phyloP scores from a whole-genome alignment of 306 rosid species.

The Senna tora region DNA sequence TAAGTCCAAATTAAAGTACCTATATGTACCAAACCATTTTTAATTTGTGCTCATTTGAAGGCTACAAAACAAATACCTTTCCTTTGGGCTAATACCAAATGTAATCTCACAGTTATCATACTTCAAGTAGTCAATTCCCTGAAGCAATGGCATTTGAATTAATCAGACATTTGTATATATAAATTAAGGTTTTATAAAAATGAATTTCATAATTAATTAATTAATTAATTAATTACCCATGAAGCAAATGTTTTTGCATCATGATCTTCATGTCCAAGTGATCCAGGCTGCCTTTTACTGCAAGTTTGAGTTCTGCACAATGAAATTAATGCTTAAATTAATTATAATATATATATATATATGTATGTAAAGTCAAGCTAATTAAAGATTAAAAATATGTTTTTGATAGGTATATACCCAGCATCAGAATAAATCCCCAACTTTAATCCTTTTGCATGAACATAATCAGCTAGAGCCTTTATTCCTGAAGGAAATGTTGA shows the following conservation, averaged over 20 bases:
- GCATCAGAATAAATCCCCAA: slow-evolving; percentile 76
- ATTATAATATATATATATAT: not conserved
- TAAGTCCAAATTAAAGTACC: no score
- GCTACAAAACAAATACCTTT: slow-evolving; percentile 40
- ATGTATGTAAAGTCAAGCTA: no score
- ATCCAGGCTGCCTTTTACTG: slow-evolving; percentile 65
- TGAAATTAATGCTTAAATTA: slow-evolving; percentile 7
- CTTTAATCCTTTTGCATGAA: slow-evolving; percentile 65
- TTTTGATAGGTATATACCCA: slow-evolving; percentile 48
- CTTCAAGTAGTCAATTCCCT: slow-evolving; percentile 73
- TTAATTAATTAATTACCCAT: slow-evolving; percentile 60
- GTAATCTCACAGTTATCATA: slow-evolving; percentile 64
- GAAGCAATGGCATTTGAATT: not conserved
- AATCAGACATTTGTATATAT: not conserved
- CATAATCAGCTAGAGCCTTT: slow-evolving; percentile 65
- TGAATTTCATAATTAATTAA: not conserved
- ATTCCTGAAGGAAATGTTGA: slow-evolving; percentile 75
- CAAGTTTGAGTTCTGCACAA: slow-evolving; percentile 56
- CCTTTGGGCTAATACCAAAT: slow-evolving; percentile 45
- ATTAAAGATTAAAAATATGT: no score
- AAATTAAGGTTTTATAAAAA: not conserved
- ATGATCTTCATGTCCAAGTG: slow-evolving; percentile 62
- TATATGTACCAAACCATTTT: no score
- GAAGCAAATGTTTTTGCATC: slow-evolving; percentile 78
- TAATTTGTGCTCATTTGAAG: not conserved